A percentile compares a stretch with the other conserved stretches of the same genome.
These are phyloP conservation scores for Withania somnifera DNA, from an alignment of 305 asterid species.

Conservation along the genomic window DNA sequence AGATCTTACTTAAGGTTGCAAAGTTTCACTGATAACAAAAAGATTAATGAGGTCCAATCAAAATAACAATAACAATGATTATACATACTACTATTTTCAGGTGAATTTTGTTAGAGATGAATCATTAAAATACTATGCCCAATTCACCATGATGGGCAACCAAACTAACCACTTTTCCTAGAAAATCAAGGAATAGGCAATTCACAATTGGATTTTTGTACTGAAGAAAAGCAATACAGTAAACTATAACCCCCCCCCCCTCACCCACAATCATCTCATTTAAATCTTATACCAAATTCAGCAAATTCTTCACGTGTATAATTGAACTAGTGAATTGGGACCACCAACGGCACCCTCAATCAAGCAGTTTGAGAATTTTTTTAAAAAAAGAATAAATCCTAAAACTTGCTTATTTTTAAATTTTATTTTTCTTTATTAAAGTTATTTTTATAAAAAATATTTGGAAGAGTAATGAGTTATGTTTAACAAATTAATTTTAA, in stretches of 20 bases:
- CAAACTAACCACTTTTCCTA: neutral
- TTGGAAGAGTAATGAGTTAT: too few relatives aligned
- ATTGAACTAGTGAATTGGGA: neutral
- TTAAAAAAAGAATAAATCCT: too few relatives aligned
- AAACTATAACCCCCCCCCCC: neutral
- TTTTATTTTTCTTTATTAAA: too few relatives aligned
- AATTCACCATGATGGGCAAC: neutral
- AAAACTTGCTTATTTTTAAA: too few relatives aligned
- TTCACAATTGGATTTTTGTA: neutral
- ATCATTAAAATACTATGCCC: neutral
- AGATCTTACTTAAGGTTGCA: neutral
- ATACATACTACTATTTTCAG: neutral
- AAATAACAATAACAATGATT: neutral
- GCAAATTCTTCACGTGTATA: neutral
- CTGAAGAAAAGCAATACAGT: neutral
- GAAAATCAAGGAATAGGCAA: neutral
- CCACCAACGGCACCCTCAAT: neutral
- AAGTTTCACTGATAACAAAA: neutral
- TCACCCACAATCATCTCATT: neutral
- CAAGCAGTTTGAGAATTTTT: too few relatives aligned
- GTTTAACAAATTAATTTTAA: too few relatives aligned
- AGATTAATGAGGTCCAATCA: neutral
- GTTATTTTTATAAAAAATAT: too few relatives aligned
- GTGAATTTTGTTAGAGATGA: neutral
- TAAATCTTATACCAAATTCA: neutral